Base-by-base conservation (phyloP, 495 filamentous ascomycete genomes). In the Thermochaetoides thermophila region DNA sequence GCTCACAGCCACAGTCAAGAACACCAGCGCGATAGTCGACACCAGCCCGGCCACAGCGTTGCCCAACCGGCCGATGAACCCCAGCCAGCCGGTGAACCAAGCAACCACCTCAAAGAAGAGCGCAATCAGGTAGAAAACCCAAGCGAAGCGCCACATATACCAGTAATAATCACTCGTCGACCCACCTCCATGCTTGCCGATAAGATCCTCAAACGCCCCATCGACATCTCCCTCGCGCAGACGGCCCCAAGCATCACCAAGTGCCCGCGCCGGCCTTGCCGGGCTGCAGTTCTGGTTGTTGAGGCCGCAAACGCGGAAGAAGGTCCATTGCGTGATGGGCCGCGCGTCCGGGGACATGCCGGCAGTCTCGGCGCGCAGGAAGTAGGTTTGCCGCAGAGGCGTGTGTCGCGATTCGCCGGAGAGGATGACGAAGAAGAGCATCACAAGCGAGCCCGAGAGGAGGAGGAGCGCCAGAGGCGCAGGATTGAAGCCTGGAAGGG, bases 401-500 rank as follows among this genome's bases (percentile, higher is more conserved):
- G 54, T 66, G 8, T 50, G 52, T 39, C 66, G 59, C 19, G 60
- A 64, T 5, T 67, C 57, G 30, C 81, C 84, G 16, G 72, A 81
- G 17, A 94, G 68, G 29, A 93, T 61, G 33, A 83, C 68, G 53
- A 94, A 74, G 59, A 84, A 79, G 35, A 85, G 76, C 43, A 94
- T 56, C 26, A 91, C 60, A 34, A 82, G 56, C 17, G 81, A 73
- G 38, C 69, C 73, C 35, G 73, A 74, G 54, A 81, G 76, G 44
- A 93, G 71, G 54, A 91, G 56, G 37, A 87, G 69, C 56, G 80
- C 77, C 24, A 72, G 32, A 12, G 60, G 40, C 39, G 59, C 60
- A 32, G 66, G 43, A 25, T 39, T 37, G 19, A 47, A 39, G 35
- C 59, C 58, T 66, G 22, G 15, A 6, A 17, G 16, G 24, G 23